Evolutionary conservation across 2,329 filamentous ascomycete species (phyloP).

Genomic region (Rachicladosporium sp.): DNA sequence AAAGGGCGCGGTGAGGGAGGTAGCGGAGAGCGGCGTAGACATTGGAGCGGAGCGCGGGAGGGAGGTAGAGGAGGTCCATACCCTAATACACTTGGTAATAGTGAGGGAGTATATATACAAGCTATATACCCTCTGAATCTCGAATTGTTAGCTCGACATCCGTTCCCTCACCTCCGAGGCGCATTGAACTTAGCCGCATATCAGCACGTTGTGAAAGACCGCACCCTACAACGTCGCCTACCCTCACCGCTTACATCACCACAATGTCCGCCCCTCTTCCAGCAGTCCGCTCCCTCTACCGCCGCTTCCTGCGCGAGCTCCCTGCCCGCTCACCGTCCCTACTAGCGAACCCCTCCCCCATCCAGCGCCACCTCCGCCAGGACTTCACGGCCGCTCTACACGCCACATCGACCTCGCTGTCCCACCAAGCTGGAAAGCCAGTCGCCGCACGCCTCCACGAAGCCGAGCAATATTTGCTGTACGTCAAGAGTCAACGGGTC

Average conservation of each 20-base stretch:
- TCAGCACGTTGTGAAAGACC: too few species aligned
- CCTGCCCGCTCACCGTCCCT: constrained; percentile 51
- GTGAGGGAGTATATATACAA: too few species aligned
- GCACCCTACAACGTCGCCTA: too few species aligned
- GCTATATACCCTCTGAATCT: too few species aligned
- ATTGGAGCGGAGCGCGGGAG: constrained; percentile 13
- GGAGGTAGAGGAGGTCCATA: constrained; percentile 17
- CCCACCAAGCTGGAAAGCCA: constrained; percentile 3
- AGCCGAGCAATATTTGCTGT: constrained; percentile 65
- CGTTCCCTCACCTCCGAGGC: too few species aligned
- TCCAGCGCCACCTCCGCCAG: constrained; percentile 57
- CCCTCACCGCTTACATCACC: neutral
- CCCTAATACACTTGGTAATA: too few species aligned
- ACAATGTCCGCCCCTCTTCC: constrained; percentile 29
- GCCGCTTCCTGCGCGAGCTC: constrained; percentile 76
- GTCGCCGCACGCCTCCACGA: constrained; percentile 28
- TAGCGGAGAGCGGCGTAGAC: constrained; percentile 1
- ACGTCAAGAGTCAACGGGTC: constrained; percentile 71
- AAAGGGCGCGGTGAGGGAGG: neutral
- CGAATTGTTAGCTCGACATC: too few species aligned
- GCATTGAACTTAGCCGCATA: too few species aligned
- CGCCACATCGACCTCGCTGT: constrained; percentile 26
- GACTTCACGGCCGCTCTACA: constrained; percentile 37
- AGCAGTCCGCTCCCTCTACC: constrained; percentile 65
- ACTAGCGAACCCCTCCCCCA: constrained; percentile 48